Base-by-base conservation (phyloP, 208 protist genomes). In the Trypanosoma scelopori region DNA sequence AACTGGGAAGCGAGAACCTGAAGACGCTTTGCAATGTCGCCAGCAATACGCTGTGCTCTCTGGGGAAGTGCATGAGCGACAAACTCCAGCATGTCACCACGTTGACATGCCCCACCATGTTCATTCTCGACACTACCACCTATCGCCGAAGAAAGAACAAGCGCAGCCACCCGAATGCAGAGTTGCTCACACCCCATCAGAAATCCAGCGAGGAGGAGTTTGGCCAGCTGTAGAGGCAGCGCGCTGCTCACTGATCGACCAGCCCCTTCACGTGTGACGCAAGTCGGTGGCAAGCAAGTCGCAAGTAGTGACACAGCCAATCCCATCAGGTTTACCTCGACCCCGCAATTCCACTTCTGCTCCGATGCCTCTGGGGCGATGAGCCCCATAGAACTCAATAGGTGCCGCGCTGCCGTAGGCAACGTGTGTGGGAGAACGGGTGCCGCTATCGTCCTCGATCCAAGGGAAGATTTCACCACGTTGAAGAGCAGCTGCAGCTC, bases 221-320 rank as follows among this genome's bases (percentile, higher is more conserved):
- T 89, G 18, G 71, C 74, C 13, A 94, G 71, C 65, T 94, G 83
- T 69, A 94, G 52, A 12, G 78, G 79, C 5, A 94, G 60, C 30
- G 55, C 55, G 49, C 52, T 47, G 46, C 41, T 52, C 22, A 42
- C 28, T 5, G 32, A 32, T n/a, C 27, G 22, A 43, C 13, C 16
- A 18, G 1, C 28, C 41, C 41, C 53, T 27, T 55, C 35, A 16
- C 18, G 49, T n/a, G 22, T 3, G 25, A 32, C 5, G 18, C 16
- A 4, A 15, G 43, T 55, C 9, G 72, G 74, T 16, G 79, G 79
- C n/a, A 85, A 13, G 63, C 71, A 78, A n/a, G 61, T 64, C 16
- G 70, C 12, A n/a, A 85, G 62, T 1, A 79, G 35, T 39, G 69
- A 55, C 6, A 63, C 47, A n/a, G 71, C 74, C 18, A 71, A 57